phyloP scores from a whole-genome alignment of 1,284 basidiomycete genomes.

The Fistulinella cinereoalba region DNA sequence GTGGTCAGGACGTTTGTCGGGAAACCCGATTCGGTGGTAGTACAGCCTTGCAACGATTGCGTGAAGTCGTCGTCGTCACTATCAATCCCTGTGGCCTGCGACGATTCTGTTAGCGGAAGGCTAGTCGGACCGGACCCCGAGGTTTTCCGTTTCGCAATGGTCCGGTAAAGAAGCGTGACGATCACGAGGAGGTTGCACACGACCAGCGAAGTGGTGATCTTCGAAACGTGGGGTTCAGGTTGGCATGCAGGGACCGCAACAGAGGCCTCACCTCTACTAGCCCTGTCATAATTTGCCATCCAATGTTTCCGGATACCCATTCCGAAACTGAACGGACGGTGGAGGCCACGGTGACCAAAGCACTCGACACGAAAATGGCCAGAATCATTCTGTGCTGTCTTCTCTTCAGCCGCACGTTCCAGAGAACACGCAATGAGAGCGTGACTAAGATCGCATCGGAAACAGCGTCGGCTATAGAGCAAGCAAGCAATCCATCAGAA shows the following conservation, averaged over 20 bases:
- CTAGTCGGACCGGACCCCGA: background rate
- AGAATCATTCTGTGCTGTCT: too few relatives aligned
- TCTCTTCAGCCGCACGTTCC: slow-evolving; percentile 18
- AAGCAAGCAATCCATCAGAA: too few relatives aligned
- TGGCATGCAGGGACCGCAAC: too few relatives aligned
- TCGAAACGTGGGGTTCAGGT: background rate
- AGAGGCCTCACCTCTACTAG: too few relatives aligned
- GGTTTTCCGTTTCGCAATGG: background rate
- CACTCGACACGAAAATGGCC: too few relatives aligned
- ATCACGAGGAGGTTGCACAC: background rate
- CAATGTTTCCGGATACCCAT: too few relatives aligned
- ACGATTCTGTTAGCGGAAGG: background rate
- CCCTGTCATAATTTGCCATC: too few relatives aligned
- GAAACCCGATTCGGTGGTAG: background rate
- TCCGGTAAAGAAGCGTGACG: slow-evolving; percentile 1
- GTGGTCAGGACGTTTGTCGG: background rate
- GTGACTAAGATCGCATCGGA: slow-evolving; percentile 8
- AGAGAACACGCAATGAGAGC: slow-evolving; percentile 13
- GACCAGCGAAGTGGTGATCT: background rate
- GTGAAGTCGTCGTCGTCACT: background rate
- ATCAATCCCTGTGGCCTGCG: background rate
- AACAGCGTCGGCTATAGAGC: slow-evolving; percentile 1
- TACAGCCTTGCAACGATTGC: background rate
- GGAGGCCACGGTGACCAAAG: slow-evolving; percentile 14
- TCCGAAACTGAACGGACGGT: too few relatives aligned